Conservation (phyloP, 805 yeast species). For the Candida stauntonica region DNA sequence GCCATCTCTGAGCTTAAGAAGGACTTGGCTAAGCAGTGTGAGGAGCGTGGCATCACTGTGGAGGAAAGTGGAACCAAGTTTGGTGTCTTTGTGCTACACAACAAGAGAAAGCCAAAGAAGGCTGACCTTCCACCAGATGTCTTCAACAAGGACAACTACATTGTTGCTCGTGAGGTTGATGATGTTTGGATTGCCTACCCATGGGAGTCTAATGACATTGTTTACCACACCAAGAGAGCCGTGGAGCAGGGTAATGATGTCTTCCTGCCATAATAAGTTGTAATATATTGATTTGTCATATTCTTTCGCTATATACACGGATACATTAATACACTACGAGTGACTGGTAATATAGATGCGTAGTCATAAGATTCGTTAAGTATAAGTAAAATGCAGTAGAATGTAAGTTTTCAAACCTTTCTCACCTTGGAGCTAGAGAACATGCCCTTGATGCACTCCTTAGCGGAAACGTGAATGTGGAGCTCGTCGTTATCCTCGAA, state of each 20-base stretch:
- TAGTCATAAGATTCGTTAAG: too few species aligned
- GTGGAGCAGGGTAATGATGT: constrained; percentile 71
- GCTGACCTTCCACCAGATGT: constrained; percentile 68
- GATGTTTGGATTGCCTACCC: constrained; percentile 86
- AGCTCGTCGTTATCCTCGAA: constrained; percentile 28
- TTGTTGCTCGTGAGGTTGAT: constrained; percentile 71
- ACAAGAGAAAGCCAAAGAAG: constrained; percentile 65
- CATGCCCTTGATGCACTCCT: constrained; percentile 4
- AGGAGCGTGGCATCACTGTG: constrained; percentile 43
- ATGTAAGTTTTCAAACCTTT: constrained; percentile 9
- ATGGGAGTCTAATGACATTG: constrained; percentile 79
- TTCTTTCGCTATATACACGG: too few species aligned
- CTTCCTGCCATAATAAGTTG: constrained; percentile 24
- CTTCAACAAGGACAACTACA: constrained; percentile 54
- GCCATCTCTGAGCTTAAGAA: constrained; percentile 71
- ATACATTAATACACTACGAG: too few species aligned
- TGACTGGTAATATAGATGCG: too few species aligned
- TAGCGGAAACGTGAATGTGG: constrained; percentile 17
- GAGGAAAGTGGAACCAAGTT: constrained; percentile 49
- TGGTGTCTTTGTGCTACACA: constrained; percentile 75
- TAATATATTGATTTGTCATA: background rate
- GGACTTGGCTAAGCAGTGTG: constrained; percentile 61
- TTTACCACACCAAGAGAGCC: constrained; percentile 66
- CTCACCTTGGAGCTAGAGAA: constrained; percentile 13
- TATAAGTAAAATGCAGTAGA: background rate